Evolutionary conservation across 805 yeast species (phyloP), one percentile per base, ranked within the genome.

Genomic region (Hanseniaspora lachancei): DNA sequence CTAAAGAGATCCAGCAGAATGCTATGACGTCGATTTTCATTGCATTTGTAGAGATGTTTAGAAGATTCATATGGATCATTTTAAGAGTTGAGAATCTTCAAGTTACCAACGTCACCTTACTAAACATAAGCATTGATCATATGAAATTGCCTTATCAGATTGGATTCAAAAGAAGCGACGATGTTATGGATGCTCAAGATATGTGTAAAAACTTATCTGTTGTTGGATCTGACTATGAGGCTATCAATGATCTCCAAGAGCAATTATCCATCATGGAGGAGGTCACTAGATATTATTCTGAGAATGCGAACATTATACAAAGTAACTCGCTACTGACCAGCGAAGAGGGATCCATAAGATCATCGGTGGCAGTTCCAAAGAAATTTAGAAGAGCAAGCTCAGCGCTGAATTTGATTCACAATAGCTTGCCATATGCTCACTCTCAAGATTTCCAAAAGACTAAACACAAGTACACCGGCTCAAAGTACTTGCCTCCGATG

Each of bases 71-170:
- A 15, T 93, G 98, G 98, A 75, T 88, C 8, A 78, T 86, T 49
- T 84, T 93, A 72, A 81, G 98, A 71, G 84, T 93, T 77, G 98
- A 93, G 62, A 93, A 93, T 68, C 97, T 93, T 68, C 98, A 93
- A 68, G 83, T 89, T 48, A 82, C 97, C 0, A 91, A 91, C 65
- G 95, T 89, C 12, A 81, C 80, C 55, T 70, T 88, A 46, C 86
- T 82, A 68, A 77, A 95, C 60, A 97, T 97, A 0, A 82, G 95
- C 10, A 79, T 95, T 57, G 56, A 53, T 29, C 96, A 91, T 58
- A 72, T 87, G 10, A 86, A 91, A 2, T 70, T 91, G 54, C 98
- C 98, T 0, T 91, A 88, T 60, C 78, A 80, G 2, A 66, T 77
- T 3, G 69, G 69, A 18, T 53, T 53, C 10, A 39, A 46, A 13